Percentiles rank a stretch among this genome's conserved stretches.
Conservation (phyloP, 2,329 filamentous ascomycete genomes). For the Fusarium sp. region DNA sequence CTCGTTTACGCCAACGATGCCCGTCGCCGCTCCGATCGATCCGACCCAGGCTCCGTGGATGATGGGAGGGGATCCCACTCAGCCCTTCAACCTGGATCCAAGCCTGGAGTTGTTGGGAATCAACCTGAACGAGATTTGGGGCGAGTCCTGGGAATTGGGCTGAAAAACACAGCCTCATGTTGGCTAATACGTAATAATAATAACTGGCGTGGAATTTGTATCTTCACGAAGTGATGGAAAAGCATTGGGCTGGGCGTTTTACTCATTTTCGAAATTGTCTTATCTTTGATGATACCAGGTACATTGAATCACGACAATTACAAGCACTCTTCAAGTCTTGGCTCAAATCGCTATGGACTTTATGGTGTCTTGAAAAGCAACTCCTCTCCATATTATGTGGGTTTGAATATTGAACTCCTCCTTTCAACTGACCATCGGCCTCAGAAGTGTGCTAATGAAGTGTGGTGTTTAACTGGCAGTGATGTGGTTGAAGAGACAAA, state of each 20-base stretch:
- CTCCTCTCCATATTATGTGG: constrained; percentile 24
- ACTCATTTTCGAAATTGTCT: constrained; percentile 9
- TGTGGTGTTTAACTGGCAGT: constrained; percentile 11
- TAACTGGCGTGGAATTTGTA: constrained; percentile 31
- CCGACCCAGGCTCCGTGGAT: constrained; percentile 51
- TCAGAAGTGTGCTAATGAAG: constrained; percentile 18
- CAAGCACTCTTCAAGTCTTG: constrained; percentile 27
- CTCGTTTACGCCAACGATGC: constrained; percentile 51
- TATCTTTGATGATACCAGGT: constrained; percentile 40
- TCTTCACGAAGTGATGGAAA: constrained; percentile 5
- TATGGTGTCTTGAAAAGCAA: constrained; percentile 32
- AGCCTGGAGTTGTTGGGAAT: constrained; percentile 65
- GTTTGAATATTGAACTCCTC: constrained; percentile 35
- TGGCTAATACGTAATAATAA: constrained; percentile 42
- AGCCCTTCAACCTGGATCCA: constrained; percentile 63
- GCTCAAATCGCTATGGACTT: constrained; percentile 14
- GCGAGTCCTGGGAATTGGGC: constrained; percentile 60
- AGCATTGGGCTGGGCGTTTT: constrained; percentile 16
- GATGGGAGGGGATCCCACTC: constrained; percentile 48
- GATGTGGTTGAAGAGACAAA: constrained; percentile 10
- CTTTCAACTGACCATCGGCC: constrained; percentile 24
- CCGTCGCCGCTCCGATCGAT: constrained; percentile 51
- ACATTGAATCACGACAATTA: constrained; percentile 34
- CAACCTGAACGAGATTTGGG: constrained; percentile 67
- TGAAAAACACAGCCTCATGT: constrained; percentile 33